A percentile compares a stretch with the other conserved stretches of the same genome.
Conservation (phyloP, 768 basidiomycete species). For the Mycena vitilis region DNA sequence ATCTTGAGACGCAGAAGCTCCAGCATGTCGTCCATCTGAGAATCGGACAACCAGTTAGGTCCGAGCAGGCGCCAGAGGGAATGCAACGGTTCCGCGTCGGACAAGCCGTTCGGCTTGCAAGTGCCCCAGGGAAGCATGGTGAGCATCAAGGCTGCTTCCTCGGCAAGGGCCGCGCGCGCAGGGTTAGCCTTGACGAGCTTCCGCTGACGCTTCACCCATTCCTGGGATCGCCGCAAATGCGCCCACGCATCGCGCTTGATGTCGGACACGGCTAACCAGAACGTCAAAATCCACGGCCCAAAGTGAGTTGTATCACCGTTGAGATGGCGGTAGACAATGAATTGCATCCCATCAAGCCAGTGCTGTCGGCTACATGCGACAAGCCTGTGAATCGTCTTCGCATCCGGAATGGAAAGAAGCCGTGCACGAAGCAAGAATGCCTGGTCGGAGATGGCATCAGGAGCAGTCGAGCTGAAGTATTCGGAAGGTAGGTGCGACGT, state of each 20-base stretch:
- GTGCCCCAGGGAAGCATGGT: background rate
- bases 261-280: background rate
- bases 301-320: background rate
- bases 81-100: background rate
- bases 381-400: background rate
- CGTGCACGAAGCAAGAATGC: background rate
- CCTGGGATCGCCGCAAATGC: background rate
- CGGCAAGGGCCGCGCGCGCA: background rate
- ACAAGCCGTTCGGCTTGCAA: background rate
- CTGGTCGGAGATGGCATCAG: too few relatives aligned
- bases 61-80: background rate
- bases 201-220: background rate
- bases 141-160: background rate
- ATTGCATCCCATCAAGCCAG: slow-evolving; percentile 16
- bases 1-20: slow-evolving; percentile 6
- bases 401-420: slow-evolving; percentile 4
- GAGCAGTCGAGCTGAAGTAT: too few relatives aligned
- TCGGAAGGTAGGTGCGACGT: too few relatives aligned
- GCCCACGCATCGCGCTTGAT: slow-evolving; percentile 5
- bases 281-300: slow-evolving; percentile 6
- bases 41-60: too few relatives aligned
- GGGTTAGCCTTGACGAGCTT: background rate
- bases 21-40: too few relatives aligned
- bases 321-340: slow-evolving; percentile 10
- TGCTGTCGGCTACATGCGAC: slow-evolving; percentile 4